Conservation (phyloP, 2,329 filamentous ascomycete genomes). For the Calycina herbarum region DNA sequence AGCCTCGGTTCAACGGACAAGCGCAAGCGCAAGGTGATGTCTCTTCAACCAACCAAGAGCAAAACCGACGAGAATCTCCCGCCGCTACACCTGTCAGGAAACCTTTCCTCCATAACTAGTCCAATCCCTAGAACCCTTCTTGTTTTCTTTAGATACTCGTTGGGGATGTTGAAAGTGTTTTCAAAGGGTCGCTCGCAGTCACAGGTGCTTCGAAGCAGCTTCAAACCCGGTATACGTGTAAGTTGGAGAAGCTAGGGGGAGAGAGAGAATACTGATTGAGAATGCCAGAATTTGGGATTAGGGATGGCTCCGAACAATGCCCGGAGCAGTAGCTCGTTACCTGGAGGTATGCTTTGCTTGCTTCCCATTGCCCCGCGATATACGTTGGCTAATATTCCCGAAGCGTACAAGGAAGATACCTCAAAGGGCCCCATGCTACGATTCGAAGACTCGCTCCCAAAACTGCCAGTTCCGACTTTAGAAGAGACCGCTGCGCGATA, state of each 20-base stretch:
- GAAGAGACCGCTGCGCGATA: slow-evolving; percentile 81
- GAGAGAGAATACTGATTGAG: slow-evolving; percentile 23
- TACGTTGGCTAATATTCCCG: slow-evolving; percentile 17
- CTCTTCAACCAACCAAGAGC: background rate
- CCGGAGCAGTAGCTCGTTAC: slow-evolving; percentile 59
- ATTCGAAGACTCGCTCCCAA: slow-evolving; percentile 82
- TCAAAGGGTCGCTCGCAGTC: slow-evolving; percentile 36
- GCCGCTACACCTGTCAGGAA: background rate
- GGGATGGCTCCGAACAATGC: slow-evolving; percentile 54
- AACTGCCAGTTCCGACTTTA: slow-evolving; percentile 76
- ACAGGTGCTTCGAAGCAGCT: slow-evolving; percentile 35
- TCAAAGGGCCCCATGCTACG: slow-evolving; percentile 79
- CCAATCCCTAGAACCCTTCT: background rate
- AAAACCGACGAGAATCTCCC: slow-evolving; percentile 2
- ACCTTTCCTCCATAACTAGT: background rate
- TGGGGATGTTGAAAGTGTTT: slow-evolving; percentile 39
- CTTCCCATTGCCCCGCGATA: slow-evolving; percentile 17
- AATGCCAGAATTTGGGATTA: slow-evolving; percentile 37
- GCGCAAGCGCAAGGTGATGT: background rate
- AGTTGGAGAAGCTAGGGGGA: slow-evolving; percentile 10
- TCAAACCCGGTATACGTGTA: slow-evolving; percentile 34
- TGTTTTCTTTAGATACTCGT: background rate
- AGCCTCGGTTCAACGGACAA: background rate
- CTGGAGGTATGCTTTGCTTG: slow-evolving; percentile 44
- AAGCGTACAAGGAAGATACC: slow-evolving; percentile 78